Evolutionary conservation across 306 rosid species (phyloP), one percentile per base, ranked within the genome.

Genomic region (Vicia sativa): DNA sequence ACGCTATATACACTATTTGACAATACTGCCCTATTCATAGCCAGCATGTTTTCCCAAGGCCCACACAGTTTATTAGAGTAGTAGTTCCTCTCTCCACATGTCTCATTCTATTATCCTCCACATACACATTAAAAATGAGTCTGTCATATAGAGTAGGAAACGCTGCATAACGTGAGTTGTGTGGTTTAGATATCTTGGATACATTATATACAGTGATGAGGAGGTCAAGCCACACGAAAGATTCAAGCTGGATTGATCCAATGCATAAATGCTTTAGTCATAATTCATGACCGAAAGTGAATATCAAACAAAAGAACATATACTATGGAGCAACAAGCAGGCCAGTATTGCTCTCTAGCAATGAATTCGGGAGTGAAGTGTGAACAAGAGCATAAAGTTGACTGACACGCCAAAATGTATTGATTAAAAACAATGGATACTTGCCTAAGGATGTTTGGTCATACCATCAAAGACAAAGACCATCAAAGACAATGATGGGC

Each of bases 1-100:
- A 6, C 38, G 8, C 9, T 34, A 34, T 34, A 34, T 9, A 9
- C 38, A 2, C 38, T 34, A 34, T 34, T 7, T 34, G 9, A 34
- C 38, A 34, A 34, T 34, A 34, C 38, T 34, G 9, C 38, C 38
- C 48, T 12, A 68, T 50, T 43, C 57, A 59, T 19, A 60, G 39
- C 41, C 57, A 15, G 43, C 61, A 53, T 42, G 53, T 39, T 14
- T 62, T 23, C 56, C 38, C 38, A 28, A 67, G 21, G 56, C 56
- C 39, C 14, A 16, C 14, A 6, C 16, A 18, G 50, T 12, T 9
- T 8, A 26, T 58, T 15, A 25, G 9, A 44, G 14, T 45, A 38
- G 39, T 13, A 19, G 56, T 65, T 65, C 67, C n/a, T n/a, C n/a
- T n/a, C n/a, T n/a, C 37, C 37, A 31, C 37, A 0, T 6, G 37